A percentile compares a stretch with the other conserved stretches of the same genome.
phyloP scores from a whole-genome alignment of 2,329 filamentous ascomycete genomes.

The Bertia moriformis region DNA sequence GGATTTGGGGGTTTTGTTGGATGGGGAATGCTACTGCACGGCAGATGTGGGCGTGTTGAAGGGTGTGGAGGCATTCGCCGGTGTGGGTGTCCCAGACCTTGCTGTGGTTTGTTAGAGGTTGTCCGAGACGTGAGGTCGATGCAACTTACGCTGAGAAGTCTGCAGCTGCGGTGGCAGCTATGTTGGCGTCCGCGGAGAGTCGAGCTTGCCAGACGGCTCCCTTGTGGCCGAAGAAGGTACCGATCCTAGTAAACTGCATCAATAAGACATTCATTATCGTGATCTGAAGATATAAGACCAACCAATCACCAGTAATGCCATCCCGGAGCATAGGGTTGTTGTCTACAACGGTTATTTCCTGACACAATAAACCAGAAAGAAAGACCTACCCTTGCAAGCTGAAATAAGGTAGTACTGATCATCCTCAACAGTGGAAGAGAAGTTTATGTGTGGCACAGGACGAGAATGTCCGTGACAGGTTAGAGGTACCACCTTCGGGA shows the following conservation, averaged over 20 bases:
- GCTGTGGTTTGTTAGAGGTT: conserved; percentile 25
- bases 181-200: conserved; percentile 72
- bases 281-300: conserved; percentile 11
- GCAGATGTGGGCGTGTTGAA: conserved; percentile 55
- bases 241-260: conserved; percentile 45
- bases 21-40: conserved; percentile 46
- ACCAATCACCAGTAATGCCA: conserved; percentile 89
- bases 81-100: conserved; percentile 97
- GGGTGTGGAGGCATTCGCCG: conserved; percentile 54
- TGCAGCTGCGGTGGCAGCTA: conserved; percentile 84
- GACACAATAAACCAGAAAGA: conserved; percentile 2
- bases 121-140: conserved; percentile 1
- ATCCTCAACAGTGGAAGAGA: conserved; percentile 70
- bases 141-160: conserved; percentile 76
- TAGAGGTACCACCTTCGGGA: conserved; percentile 55
- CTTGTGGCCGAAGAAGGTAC: conserved; percentile 95
- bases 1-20: conserved; percentile 33
- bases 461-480: conserved; percentile 91
- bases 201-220: conserved; percentile 94
- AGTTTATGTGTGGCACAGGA: conserved; percentile 79
- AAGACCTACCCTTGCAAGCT: conserved; percentile 62
- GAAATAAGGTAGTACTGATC: conserved; percentile 86
- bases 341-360: conserved; percentile 40
- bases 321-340: conserved; percentile 97
- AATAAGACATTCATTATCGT: conserved; percentile 1